phyloP scores from a whole-genome alignment of 2,329 filamentous ascomycete species.

The Hirsutella thompsonii region DNA sequence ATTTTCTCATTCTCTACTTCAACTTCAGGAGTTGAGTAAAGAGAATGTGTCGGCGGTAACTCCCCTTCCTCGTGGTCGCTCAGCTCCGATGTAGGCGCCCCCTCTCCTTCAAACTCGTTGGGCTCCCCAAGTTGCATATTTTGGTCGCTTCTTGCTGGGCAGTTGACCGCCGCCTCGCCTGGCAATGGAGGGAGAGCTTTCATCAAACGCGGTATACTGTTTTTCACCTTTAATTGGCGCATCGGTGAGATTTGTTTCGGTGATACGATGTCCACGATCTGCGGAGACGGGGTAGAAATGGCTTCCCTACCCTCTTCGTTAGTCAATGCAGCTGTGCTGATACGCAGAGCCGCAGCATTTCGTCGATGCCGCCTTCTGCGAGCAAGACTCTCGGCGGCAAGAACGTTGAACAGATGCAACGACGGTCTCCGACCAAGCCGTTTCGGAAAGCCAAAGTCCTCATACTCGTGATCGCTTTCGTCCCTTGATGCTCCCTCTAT shows the following conservation, averaged over 20 bases:
- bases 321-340: conserved; percentile 6
- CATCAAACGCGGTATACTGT: conserved; percentile 38
- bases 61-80: too few relatives aligned
- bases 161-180: conserved; percentile 8
- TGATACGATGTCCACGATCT: conserved; percentile 22
- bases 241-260: conserved; percentile 36
- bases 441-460: neutral
- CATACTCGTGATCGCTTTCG: neutral
- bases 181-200: conserved; percentile 37
- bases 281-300: conserved; percentile 3
- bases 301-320: conserved; percentile 2
- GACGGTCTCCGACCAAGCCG: conserved; percentile 1
- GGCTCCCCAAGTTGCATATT: neutral
- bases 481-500: neutral
- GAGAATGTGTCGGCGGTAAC: too few relatives aligned
- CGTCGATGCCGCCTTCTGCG: conserved; percentile 12
- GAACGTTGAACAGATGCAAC: neutral
- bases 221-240: conserved; percentile 30
- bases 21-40: too few relatives aligned
- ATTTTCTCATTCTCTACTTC: too few relatives aligned
- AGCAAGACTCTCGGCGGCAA: conserved; percentile 1
- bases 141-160: neutral
- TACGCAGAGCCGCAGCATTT: conserved; percentile 11
- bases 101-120: neutral
- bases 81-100: too few relatives aligned